Base-by-base conservation (phyloP, 805 yeast genomes). In the Myxozyma vanderwaltii region DNA sequence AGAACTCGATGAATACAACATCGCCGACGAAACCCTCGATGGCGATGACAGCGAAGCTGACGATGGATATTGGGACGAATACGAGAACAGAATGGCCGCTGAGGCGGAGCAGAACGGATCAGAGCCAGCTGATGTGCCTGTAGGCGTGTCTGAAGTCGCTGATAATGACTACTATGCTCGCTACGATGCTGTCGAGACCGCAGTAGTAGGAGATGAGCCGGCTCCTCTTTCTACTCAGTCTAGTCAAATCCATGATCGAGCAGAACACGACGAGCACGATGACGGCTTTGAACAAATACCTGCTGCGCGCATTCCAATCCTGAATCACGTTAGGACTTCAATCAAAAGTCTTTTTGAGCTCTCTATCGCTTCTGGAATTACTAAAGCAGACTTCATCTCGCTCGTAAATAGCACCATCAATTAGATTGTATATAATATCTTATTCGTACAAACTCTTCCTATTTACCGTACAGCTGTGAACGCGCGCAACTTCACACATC, bases 161-260 rank as follows among this genome's bases (percentile, higher is more conserved):
- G 50, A 57, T 23, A 63, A 65, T 45, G 60, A 59, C 13, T 60
- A 56, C 49, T 64, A 63, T 33, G 35, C 17, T 15, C 55, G 59
- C 19, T 67, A 63, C 54, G 58, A 63, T 24, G 31, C 56, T 19
- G 66, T 67, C 27, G 61, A 59, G 51, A 65, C 69, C 26, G 56
- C 64, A 19, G 47, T 65, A 24, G 50, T 56, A 19, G 54, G 63
- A 27, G 51, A 54, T 19, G 41, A 47, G 19, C 43, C 49, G 7
- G 17, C 23, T 21, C 19, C 23, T 33, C 38, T 17, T 35, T 4
- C 2, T 3, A 3, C 21, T n/a, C 43, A 38, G 21, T 10, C 33
- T 6, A 6, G 10, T 6, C 33, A 29, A 29, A 29, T 29, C 6
- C 10, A 29, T 29, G 33, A 29, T n/a, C 33, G 33, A 7, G 33